phyloP scores from a whole-genome alignment of 345 rosid genomes.

The Murraya paniculata region DNA sequence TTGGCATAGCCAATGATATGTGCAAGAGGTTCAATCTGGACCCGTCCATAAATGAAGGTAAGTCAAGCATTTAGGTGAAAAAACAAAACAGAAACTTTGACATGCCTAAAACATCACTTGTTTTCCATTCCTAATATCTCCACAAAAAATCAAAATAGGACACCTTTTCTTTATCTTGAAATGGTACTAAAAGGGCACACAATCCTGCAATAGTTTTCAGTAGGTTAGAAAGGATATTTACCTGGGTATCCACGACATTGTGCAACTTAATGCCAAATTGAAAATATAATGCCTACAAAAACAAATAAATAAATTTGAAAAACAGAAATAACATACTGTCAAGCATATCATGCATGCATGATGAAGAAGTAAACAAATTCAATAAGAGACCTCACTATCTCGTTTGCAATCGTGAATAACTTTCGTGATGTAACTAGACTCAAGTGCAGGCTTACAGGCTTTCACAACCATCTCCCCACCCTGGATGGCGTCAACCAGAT shows the following conservation, averaged over 20 bases:
- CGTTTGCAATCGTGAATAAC: slow-evolving; percentile 99
- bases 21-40: background rate
- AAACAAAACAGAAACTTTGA: background rate
- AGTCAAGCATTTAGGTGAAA: background rate
- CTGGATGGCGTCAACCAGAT: slow-evolving; percentile 74
- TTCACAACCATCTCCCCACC: slow-evolving; percentile 72
- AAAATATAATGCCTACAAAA: slow-evolving; percentile 74
- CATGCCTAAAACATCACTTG: background rate
- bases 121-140: background rate
- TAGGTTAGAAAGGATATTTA: slow-evolving; percentile 24
- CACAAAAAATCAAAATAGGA: background rate
- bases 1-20: background rate
- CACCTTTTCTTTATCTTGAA: background rate
- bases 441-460: slow-evolving; percentile 97
- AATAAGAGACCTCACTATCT: slow-evolving; percentile 87
- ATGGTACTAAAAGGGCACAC: background rate
- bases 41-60: background rate
- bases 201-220: slow-evolving; percentile 9
- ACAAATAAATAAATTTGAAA: background rate
- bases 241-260: slow-evolving; percentile 93
- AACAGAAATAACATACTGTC: background rate
- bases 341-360: slow-evolving; percentile 12
- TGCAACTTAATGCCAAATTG: slow-evolving; percentile 88
- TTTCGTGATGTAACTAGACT: slow-evolving; percentile 82
- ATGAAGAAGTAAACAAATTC: slow-evolving; percentile 23